Conservation (phyloP, 73 alveolate species). For the Tetrahymena thermophila region DNA sequence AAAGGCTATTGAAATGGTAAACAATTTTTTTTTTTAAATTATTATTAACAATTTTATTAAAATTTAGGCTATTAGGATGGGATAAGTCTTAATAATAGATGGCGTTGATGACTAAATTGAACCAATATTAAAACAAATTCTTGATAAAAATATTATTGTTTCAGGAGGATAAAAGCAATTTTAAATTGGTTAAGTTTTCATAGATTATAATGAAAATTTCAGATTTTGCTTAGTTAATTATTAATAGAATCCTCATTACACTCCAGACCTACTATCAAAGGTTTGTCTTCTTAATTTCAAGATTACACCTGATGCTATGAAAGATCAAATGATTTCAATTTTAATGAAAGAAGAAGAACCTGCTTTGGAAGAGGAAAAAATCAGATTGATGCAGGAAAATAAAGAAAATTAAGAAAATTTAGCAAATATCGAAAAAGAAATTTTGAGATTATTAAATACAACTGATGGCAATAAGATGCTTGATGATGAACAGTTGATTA, state of each 20-base stretch:
- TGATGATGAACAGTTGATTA: constrained; percentile 83
- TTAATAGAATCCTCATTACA: constrained; percentile 90
- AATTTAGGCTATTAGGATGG: neutral
- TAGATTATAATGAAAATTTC: constrained; percentile 50
- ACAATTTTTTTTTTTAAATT: neutral
- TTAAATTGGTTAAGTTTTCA: neutral
- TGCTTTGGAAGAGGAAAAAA: constrained; percentile 84
- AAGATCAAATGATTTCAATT: constrained; percentile 86
- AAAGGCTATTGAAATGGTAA: neutral
- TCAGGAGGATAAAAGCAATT: neutral
- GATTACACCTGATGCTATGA: constrained; percentile 92
- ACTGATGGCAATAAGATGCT: constrained; percentile 77
- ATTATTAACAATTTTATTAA: neutral
- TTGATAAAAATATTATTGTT: neutral
- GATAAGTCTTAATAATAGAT: neutral
- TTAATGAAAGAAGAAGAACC: constrained; percentile 95
- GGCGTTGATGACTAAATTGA: neutral
- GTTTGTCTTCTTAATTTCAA: constrained; percentile 92
- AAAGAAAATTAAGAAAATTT: constrained; percentile 65
- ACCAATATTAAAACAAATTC: neutral
- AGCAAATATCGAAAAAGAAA: constrained; percentile 79
- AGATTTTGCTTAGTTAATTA: constrained; percentile 86
- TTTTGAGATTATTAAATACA: constrained; percentile 67
- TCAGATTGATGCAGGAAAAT: constrained; percentile 77
- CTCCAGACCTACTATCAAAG: constrained; percentile 91